Conservation (phyloP, 2,329 filamentous ascomycete species). For the Verticillium nubilum region DNA sequence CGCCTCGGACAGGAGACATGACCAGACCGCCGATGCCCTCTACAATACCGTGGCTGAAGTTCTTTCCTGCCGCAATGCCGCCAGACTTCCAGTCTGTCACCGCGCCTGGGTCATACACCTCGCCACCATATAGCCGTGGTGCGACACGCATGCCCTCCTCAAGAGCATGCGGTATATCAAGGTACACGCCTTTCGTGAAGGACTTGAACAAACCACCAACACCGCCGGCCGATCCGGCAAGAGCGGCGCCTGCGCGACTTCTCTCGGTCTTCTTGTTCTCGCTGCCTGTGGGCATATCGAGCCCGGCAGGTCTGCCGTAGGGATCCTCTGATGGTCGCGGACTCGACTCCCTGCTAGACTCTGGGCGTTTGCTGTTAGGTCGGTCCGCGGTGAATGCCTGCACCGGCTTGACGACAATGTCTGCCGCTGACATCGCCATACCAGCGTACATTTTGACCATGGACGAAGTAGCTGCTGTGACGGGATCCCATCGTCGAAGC, state of each 20-base stretch:
- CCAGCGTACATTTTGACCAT: constrained; percentile 6
- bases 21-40: constrained; percentile 38
- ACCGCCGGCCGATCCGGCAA: constrained; percentile 10
- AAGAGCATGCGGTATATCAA: constrained; percentile 42
- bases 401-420: constrained; percentile 14
- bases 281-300: not conserved
- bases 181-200: constrained; percentile 28
- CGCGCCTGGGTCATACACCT: constrained; percentile 23
- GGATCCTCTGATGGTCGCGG: not conserved
- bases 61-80: constrained; percentile 33
- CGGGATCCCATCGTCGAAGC: constrained; percentile 25
- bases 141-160: constrained; percentile 48
- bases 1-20: constrained; percentile 34
- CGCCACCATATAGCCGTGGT: constrained; percentile 43
- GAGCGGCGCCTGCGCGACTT: constrained; percentile 3
- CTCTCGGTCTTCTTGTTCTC: not conserved
- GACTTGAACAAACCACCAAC: constrained; percentile 31
- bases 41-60: constrained; percentile 35
- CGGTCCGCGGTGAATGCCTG: constrained; percentile 7
- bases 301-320: not conserved
- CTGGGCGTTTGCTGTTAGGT: not conserved
- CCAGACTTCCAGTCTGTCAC: constrained; percentile 42
- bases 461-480: constrained; percentile 18
- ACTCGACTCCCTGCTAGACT: not conserved
- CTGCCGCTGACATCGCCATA: constrained; percentile 9